Base-by-base conservation (phyloP, 306 rosid species). In the Cucumis melo region DNA sequence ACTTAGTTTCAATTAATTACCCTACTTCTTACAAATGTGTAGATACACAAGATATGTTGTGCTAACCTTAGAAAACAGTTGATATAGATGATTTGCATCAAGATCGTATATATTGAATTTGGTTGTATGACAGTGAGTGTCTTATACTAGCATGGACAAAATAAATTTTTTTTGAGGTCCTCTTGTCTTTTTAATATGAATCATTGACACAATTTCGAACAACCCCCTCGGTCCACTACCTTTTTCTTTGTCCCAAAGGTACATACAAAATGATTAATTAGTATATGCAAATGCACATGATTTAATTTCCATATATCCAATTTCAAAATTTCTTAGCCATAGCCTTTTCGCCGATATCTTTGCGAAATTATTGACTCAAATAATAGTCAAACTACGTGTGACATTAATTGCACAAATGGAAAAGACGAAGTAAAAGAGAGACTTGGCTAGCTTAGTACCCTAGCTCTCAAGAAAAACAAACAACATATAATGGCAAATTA, bases 311-410 rank as follows among this genome's bases (percentile, higher is more conserved):
- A 12, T 1, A 7, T 62, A 29, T 62, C n/a, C n/a, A 62, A 10
- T 7, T 17, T 34, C 21, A 32, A 16, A 32, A 64, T 17, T 36
- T 8, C 7, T 64, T 64, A 4, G 7, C 6, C 44, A 4, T 32
- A 32, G 36, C 4, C 36, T 32, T 62, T 38, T 10, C 20, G 21
- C 21, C 16, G 1, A 16, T 4, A 6, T 67, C 16, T 11, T 12
- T 11, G 74, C 9, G n/a, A 20, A 42, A 42, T 6, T 12, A 11
- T 67, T 67, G 74, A 67, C 74, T 67, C n/a, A 34, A 67, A 42
- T 67, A 23, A 42, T 67, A 23, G 36, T 67, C 56, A 67, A 66
- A 67, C 54, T 42, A 21, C 36, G 74, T 42, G 74, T 21, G 74
- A 67, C 36, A 67, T 67, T 42, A 67, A 67, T 11, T 65, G 17